Percentiles rank a stretch among this genome's conserved stretches.
These are phyloP conservation scores for Dunaliella primolecta DNA, from an alignment of 139 green algal genomes.

Conservation along the genomic window DNA sequence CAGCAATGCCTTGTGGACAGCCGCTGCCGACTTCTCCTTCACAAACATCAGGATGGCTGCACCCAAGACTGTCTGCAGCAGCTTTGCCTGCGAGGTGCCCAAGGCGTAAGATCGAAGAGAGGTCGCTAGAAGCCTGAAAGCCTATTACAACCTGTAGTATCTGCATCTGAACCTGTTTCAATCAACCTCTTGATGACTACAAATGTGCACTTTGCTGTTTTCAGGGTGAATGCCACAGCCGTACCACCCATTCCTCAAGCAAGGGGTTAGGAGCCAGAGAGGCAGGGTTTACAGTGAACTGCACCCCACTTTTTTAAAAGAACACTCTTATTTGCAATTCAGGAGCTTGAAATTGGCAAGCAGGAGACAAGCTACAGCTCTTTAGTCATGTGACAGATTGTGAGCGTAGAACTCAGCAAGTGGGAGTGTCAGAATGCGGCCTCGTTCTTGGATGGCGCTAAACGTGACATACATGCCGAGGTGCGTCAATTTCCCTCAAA, in stretches of 20 bases:
- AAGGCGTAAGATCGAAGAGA: not conserved
- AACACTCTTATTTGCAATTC: no score
- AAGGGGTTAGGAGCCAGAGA: no score
- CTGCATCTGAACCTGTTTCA: not conserved
- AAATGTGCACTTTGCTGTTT: not conserved
- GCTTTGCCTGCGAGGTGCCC: constrained; percentile 73
- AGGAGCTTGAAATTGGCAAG: no score
- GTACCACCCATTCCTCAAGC: not conserved
- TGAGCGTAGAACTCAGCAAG: no score
- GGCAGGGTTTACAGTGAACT: no score
- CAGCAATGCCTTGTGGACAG: not conserved
- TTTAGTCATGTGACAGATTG: no score
- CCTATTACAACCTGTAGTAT: not conserved
- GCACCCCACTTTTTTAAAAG: no score
- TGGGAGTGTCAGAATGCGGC: no score
- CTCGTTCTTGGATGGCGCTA: no score
- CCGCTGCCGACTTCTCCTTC: constrained; percentile 70
- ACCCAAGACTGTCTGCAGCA: constrained; percentile 82
- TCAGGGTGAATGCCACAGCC: not conserved
- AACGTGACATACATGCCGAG: no score
- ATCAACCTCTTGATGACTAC: not conserved
- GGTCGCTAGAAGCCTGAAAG: not conserved
- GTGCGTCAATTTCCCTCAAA: no score
- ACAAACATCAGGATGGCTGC: constrained; percentile 80
- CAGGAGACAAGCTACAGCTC: no score